Base-by-base conservation (phyloP, 1,284 basidiomycete species). In the Tilletia caries region DNA sequence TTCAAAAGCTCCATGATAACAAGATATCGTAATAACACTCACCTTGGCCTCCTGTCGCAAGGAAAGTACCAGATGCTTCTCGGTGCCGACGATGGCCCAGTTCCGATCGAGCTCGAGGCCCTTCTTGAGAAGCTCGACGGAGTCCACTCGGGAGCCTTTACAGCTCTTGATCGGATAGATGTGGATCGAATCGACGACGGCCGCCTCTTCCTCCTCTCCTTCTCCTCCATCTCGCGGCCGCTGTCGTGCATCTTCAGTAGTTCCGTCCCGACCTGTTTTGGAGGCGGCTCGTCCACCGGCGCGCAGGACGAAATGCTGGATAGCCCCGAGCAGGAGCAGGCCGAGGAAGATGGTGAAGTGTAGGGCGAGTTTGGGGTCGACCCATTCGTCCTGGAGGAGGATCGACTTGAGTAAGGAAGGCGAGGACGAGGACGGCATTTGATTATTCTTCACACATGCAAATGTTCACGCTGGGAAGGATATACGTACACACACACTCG, bases 121-220 rank as follows among this genome's bases (percentile, higher is more conserved):
- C 43, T 78, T 76, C 0, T 46, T 29, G 4, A 64, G 1, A 2
- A 79, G 67, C 12, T 68, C 64, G 5, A 73, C 64, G 29, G 29
- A 37, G 27, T 34, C 2, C 18, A 62, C 15, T 3, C 32, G 4
- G 8, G 58, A 62, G 20, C 72, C 75, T 0, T 73, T 71, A 32
- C 78, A 78, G 5, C 71, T 73, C 65, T 79, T 79, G 68, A 79
- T 74, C 3, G 78, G 76, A 32, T 79, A 78, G 64, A 79, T 66
- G 54, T 67, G 70, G 37, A 79, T 71, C n/a, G 62, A 64, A 8
- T 71, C 64, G 1, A 79, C 67, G 41, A 72, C 68, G 25, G 75
- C 78, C 15, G 76, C n/a, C 23, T 66, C 71, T 48, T 79, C 77
- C 32, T 74, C 75, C 37, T 77, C 69, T 0, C 66, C 33, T 23